Evolutionary conservation across 768 basidiomycete genomes (phyloP).

Genomic region (Clavaria fumosa): DNA sequence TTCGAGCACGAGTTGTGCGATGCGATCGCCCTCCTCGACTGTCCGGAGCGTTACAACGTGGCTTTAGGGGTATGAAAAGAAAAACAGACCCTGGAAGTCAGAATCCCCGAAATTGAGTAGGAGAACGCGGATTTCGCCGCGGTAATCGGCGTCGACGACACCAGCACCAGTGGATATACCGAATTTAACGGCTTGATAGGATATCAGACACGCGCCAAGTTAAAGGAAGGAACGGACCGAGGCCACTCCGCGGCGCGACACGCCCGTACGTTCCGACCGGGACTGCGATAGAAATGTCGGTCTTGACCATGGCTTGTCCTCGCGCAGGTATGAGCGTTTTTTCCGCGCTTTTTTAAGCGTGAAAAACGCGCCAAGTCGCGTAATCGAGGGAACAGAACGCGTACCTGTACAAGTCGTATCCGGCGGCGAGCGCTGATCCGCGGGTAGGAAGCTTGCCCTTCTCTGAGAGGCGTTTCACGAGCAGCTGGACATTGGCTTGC

Average conservation of each 20-base stretch:
- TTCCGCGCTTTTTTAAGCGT: constrained; percentile 48
- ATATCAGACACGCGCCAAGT: too few relatives aligned
- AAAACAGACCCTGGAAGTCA: constrained; percentile 62
- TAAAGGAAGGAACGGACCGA: constrained; percentile 60
- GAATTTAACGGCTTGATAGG: constrained; percentile 76
- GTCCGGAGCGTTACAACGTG: constrained; percentile 3
- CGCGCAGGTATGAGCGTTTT: constrained; percentile 68
- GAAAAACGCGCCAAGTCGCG: background rate
- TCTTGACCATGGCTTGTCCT: constrained; percentile 85
- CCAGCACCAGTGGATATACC: constrained; percentile 98
- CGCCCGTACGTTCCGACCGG: constrained; percentile 92
- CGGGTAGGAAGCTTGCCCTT: constrained; percentile 77
- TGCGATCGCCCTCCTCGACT: constrained; percentile 91
- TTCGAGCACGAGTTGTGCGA: constrained; percentile 92
- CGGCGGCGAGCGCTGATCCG: constrained; percentile 76
- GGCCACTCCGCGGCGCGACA: constrained; percentile 87
- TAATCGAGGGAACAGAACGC: constrained; percentile 12
- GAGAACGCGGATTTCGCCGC: constrained; percentile 80
- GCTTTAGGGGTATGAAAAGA: background rate
- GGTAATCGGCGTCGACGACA: constrained; percentile 93
- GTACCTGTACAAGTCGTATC: constrained; percentile 93
- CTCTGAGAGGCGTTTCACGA: constrained; percentile 73
- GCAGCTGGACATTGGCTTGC: constrained; percentile 35
- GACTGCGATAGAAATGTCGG: constrained; percentile 86
- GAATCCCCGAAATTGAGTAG: constrained; percentile 85